A percentile compares a stretch with the other conserved stretches of the same genome.
These are phyloP conservation scores for Puccinia polysora DNA, from an alignment of 1,284 basidiomycete genomes.

Conservation along the genomic window DNA sequence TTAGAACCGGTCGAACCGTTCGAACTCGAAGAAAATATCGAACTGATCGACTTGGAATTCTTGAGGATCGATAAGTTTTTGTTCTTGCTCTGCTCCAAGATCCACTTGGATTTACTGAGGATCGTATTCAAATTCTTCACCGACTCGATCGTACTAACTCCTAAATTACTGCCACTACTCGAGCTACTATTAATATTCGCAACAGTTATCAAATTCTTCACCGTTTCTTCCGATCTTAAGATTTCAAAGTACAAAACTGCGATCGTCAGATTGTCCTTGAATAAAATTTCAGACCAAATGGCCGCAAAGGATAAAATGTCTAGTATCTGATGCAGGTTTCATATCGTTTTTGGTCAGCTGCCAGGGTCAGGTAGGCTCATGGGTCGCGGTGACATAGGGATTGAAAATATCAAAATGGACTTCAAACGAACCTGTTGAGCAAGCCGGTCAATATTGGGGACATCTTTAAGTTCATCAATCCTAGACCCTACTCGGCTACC, in stretches of 20 bases:
- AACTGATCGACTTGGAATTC: slow-evolving; percentile 17
- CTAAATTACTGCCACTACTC: slow-evolving; percentile 28
- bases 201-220: slow-evolving; percentile 47
- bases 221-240: slow-evolving; percentile 47
- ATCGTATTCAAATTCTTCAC: slow-evolving; percentile 48
- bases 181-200: slow-evolving; percentile 42
- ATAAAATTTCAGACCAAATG: slow-evolving; percentile 50
- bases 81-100: slow-evolving; percentile 43
- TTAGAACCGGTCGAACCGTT: background rate
- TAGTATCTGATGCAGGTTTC: slow-evolving; percentile 47
- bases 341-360: too few species aligned
- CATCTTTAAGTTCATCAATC: slow-evolving; percentile 44
- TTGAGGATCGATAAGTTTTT: slow-evolving; percentile 17
- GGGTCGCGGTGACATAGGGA: too few species aligned
- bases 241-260: slow-evolving; percentile 49
- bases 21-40: background rate
- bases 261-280: slow-evolving; percentile 44
- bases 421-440: slow-evolving; percentile 41
- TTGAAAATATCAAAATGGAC: too few species aligned
- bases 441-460: slow-evolving; percentile 18
- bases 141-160: slow-evolving; percentile 48
- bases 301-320: slow-evolving; percentile 48
- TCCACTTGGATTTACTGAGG: slow-evolving; percentile 45
- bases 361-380: too few species aligned
- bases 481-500: slow-evolving; percentile 45